A percentile compares a stretch with the other conserved stretches of the same genome.
Evolutionary conservation across 2,329 filamentous ascomycete genomes (phyloP).

Genomic region (Hymenoscyphus linearis): DNA sequence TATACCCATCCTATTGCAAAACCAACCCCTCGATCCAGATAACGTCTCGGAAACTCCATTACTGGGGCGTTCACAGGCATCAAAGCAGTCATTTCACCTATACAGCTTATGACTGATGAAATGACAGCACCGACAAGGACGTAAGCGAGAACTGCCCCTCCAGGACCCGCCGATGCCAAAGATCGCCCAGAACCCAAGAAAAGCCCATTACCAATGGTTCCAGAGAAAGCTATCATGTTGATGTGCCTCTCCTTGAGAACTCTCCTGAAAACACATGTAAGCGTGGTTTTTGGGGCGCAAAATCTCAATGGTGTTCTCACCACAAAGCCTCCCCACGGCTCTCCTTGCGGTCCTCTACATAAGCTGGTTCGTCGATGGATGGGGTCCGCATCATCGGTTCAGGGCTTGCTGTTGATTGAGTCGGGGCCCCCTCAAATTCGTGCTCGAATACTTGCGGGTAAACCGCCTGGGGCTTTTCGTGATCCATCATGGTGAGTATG

Average conservation of each 20-base stretch:
- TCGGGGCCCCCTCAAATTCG: slow-evolving; percentile 19
- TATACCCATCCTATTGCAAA: slow-evolving; percentile 38
- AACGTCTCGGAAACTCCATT: slow-evolving; percentile 36
- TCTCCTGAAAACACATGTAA: slow-evolving; percentile 31
- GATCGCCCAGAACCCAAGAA: slow-evolving; percentile 38
- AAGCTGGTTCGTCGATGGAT: slow-evolving; percentile 21
- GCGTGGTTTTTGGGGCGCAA: background rate
- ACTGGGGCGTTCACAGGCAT: slow-evolving; percentile 38
- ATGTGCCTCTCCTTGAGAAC: slow-evolving; percentile 38
- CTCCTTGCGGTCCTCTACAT: slow-evolving; percentile 25
- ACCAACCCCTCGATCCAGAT: slow-evolving; percentile 35
- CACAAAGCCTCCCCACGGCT: slow-evolving; percentile 27
- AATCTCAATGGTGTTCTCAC: slow-evolving; percentile 14
- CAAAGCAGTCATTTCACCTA: slow-evolving; percentile 38
- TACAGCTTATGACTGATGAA: slow-evolving; percentile 38
- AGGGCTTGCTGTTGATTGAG: slow-evolving; percentile 19
- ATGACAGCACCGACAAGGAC: slow-evolving; percentile 40
- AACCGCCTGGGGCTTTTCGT: slow-evolving; percentile 29
- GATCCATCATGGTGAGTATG: slow-evolving; percentile 21
- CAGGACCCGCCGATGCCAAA: slow-evolving; percentile 37
- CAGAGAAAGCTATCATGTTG: slow-evolving; percentile 42
- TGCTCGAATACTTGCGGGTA: slow-evolving; percentile 19
- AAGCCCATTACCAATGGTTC: slow-evolving; percentile 31
- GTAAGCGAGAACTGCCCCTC: slow-evolving; percentile 37
- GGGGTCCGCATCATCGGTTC: slow-evolving; percentile 18